Conservation (phyloP, 2,329 filamentous ascomycete genomes). For the Hymenoscyphus linearis region DNA sequence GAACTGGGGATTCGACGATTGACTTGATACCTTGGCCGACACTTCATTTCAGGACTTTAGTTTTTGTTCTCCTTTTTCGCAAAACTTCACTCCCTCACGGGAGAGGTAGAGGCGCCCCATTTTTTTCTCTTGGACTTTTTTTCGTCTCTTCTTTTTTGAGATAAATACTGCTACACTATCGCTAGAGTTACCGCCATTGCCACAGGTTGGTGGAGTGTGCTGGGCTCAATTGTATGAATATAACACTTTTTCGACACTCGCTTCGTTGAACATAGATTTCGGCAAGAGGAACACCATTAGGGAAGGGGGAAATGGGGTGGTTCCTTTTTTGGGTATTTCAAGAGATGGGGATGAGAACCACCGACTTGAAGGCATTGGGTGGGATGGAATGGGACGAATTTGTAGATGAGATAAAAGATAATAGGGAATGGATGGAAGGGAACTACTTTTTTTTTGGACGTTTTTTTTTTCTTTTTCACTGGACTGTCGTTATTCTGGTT, state of each 20-base stretch:
- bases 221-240: conserved; percentile 26
- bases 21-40: background rate
- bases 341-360: background rate
- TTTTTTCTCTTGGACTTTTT: conserved; percentile 11
- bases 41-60: conserved; percentile 3
- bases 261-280: conserved; percentile 25
- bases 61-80: conserved; percentile 8
- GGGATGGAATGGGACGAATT: background rate
- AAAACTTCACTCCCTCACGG: background rate
- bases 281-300: background rate
- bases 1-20: background rate
- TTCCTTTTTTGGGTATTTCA: conserved; percentile 7
- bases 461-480: background rate
- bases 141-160: conserved; percentile 13
- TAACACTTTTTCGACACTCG: conserved; percentile 15
- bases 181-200: conserved; percentile 30
- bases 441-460: background rate
- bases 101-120: background rate
- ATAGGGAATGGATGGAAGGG: background rate
- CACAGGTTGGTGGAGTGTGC: conserved; percentile 15
- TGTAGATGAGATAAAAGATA: background rate
- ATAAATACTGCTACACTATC: conserved; percentile 24
- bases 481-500: conserved; percentile 2
- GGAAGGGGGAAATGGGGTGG: background rate
- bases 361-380: background rate